phyloP scores from a whole-genome alignment of 805 yeast genomes.

The Lipomyces mesembrius region DNA sequence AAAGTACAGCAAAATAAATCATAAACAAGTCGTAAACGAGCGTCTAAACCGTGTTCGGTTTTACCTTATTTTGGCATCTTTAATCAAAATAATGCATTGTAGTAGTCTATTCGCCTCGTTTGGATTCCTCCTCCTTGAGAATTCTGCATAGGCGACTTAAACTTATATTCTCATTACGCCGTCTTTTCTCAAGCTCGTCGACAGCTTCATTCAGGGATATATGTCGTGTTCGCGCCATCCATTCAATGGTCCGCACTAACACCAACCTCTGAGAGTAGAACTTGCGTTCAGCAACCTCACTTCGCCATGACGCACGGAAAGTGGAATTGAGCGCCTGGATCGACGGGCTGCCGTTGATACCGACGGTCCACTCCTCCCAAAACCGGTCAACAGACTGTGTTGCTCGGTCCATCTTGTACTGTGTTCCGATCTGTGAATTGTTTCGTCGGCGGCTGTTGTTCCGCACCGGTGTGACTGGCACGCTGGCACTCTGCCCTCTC shows the following conservation, averaged over 20 bases:
- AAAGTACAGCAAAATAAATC: background rate
- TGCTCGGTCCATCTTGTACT: constrained; percentile 36
- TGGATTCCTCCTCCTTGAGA: constrained; percentile 33
- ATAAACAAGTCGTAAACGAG: background rate
- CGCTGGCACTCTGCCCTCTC: constrained; percentile 15
- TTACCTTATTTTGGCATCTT: background rate
- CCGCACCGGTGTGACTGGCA: constrained; percentile 28
- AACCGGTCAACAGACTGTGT: constrained; percentile 37
- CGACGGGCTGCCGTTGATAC: constrained; percentile 51
- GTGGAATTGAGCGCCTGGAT: constrained; percentile 49
- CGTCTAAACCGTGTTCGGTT: background rate
- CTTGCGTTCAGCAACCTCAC: constrained; percentile 40
- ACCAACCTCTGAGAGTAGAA: constrained; percentile 36
- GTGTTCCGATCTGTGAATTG: constrained; percentile 14
- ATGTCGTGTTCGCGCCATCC: constrained; percentile 29
- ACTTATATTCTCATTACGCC: constrained; percentile 31
- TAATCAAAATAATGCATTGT: background rate
- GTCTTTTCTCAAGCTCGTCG: constrained; percentile 33
- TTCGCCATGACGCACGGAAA: constrained; percentile 52
- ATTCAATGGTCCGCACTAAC: constrained; percentile 35
- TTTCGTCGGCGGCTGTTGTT: constrained; percentile 10
- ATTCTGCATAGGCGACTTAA: constrained; percentile 33
- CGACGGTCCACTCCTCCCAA: constrained; percentile 51
- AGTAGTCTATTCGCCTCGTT: constrained; percentile 21
- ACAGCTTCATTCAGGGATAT: constrained; percentile 33